phyloP scores from a whole-genome alignment of 2,329 filamentous ascomycete species.

The Hypoxylon sp. region DNA sequence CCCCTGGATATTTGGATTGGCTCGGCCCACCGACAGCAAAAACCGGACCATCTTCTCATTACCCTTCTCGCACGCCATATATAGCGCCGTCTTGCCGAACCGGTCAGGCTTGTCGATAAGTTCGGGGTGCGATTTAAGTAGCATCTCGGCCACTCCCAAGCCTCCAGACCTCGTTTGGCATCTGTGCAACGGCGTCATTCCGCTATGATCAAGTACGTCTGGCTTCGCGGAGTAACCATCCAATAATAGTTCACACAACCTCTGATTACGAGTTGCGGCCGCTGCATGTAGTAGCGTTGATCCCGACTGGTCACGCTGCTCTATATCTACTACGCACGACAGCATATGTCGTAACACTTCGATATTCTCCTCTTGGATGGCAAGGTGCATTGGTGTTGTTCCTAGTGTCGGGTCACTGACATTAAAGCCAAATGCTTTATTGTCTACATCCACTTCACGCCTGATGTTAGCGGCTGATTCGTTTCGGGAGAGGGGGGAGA shows the following conservation, averaged over 20 bases:
- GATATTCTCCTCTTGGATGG: constrained; percentile 46
- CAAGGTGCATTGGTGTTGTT: constrained; percentile 50
- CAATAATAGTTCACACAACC: constrained; percentile 51
- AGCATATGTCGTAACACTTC: constrained; percentile 51
- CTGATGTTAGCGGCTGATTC: constrained; percentile 19
- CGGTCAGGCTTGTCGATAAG: constrained; percentile 46
- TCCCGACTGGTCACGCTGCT: constrained; percentile 42
- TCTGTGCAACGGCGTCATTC: constrained; percentile 49
- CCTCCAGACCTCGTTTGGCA: constrained; percentile 50
- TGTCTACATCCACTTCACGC: constrained; percentile 47
- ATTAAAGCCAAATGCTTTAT: constrained; percentile 48
- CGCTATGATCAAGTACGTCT: constrained; percentile 48
- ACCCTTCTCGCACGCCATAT: constrained; percentile 52
- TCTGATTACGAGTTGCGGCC: constrained; percentile 51
- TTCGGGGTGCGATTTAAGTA: constrained; percentile 43
- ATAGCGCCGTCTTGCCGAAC: constrained; percentile 52
- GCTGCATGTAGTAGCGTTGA: constrained; percentile 53
- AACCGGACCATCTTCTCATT: constrained; percentile 52
- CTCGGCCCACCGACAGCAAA: constrained; percentile 43
- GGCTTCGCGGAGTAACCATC: constrained; percentile 47
- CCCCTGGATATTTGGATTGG: constrained; percentile 48
- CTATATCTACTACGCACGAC: constrained; percentile 42
- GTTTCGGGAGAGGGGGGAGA: neutral
- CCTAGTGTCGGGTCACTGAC: constrained; percentile 40
- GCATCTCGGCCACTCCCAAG: constrained; percentile 47